phyloP scores from a whole-genome alignment of 192 early-diverging fungal genomes.

The Coemansia pectinata region DNA sequence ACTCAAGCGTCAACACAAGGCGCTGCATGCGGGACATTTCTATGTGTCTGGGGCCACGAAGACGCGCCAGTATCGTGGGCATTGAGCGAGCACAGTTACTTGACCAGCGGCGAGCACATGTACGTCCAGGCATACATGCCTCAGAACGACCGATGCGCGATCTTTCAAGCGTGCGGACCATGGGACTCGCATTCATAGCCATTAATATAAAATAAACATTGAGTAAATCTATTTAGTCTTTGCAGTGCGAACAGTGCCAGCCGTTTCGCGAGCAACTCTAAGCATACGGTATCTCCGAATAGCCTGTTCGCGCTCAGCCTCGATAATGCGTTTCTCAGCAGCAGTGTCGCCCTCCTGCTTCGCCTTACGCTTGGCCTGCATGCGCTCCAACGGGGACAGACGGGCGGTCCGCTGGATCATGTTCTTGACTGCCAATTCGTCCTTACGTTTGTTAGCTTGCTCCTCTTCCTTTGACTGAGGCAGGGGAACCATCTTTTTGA shows the following conservation, averaged over 20 bases:
- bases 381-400: constrained; percentile 44
- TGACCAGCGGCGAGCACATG: constrained; percentile 44
- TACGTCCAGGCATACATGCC: constrained; percentile 33
- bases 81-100: constrained; percentile 28
- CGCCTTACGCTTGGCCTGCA: constrained; percentile 49
- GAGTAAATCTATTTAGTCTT: neutral
- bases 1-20: neutral
- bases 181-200: constrained; percentile 45
- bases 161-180: constrained; percentile 47
- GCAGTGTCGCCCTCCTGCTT: constrained; percentile 32
- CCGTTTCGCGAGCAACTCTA: constrained; percentile 31
- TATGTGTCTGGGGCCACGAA: constrained; percentile 52
- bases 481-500: constrained; percentile 49
- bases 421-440: constrained; percentile 43
- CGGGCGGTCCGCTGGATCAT: constrained; percentile 48
- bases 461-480: constrained; percentile 35
- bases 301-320: constrained; percentile 44
- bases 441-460: constrained; percentile 20
- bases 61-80: constrained; percentile 46
- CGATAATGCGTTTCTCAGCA: constrained; percentile 50
- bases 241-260: neutral
- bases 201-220: neutral
- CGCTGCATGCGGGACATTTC: constrained; percentile 1
- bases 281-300: constrained; percentile 52
- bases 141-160: constrained; percentile 12